Base-by-base conservation (phyloP, 306 rosid genomes). In the Corylus heterophylla region DNA sequence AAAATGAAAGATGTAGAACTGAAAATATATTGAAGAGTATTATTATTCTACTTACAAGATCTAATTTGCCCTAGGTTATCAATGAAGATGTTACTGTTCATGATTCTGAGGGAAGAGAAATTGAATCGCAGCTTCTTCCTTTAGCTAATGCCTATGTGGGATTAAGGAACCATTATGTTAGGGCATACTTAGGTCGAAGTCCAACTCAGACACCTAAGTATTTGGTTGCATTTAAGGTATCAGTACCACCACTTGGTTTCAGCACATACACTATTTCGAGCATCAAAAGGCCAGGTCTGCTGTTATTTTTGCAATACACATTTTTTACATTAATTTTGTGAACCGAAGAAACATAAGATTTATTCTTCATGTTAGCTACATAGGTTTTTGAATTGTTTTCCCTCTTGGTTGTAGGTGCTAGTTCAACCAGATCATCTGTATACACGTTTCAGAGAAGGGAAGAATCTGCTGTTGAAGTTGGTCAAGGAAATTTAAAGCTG, bases 211-310 rank as follows among this genome's bases (percentile, higher is more conserved):
- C 87, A 72, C 89, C 91, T 18, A 83, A 79, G 68, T 88, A 78
- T 78, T 86, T 85, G 89, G 88, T 88, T 66, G 89, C 84, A 42
- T 85, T 88, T 83, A 51, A 84, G 50, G 91, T 86, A 44, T 81
- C 89, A 11, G 80, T 86, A 44, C 89, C 89, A 6, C 89, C 91
- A 76, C 83, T 88, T 61, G 91, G 91, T 77, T 88, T 85, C 86
- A 85, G 83, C 85, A 81, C 85, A 31, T 88, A 86, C 74, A 78
- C 85, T 29, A 74, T 88, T 84, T 85, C 88, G 18, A 62, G 10
- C 58, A 62, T 86, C 73, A 76, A 72, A 79, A 78, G 51, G 51
- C 72, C 81, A 83, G 91, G 91, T 88, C 39, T 45, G 54, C 55
- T 80, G 18, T 9, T 62, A 59, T 27, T 69, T 20, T 74, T 68